A percentile compares a stretch with the other conserved stretches of the same genome.
Evolutionary conservation across 305 asterid species (phyloP).

Genomic region (Solanum aculeatissimum): DNA sequence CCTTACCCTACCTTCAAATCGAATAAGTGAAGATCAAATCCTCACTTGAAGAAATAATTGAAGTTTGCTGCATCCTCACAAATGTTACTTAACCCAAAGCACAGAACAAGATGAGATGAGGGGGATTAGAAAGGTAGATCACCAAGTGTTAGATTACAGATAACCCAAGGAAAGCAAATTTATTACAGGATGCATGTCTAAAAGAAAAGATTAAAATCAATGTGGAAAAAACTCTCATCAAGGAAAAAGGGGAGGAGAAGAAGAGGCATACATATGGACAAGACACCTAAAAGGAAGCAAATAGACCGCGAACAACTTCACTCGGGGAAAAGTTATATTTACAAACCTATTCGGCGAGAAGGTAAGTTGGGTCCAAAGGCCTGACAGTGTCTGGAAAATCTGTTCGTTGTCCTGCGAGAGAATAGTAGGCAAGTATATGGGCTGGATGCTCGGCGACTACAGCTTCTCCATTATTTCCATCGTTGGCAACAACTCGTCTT

Average conservation of each 20-base stretch:
- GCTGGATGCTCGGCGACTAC: slow-evolving; percentile 48
- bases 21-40: background rate
- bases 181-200: slow-evolving; percentile 3
- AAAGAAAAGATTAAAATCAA: background rate
- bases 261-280: slow-evolving; percentile 7
- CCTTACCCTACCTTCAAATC: background rate
- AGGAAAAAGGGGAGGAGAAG: background rate
- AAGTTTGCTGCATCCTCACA: background rate
- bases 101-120: background rate
- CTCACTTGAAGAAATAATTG: background rate
- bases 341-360: slow-evolving; percentile 3
- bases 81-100: background rate
- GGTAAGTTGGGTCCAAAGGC: slow-evolving; percentile 25
- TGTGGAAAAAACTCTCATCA: background rate
- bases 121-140: background rate
- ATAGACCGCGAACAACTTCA: background rate
- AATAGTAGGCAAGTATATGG: slow-evolving; percentile 88
- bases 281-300: background rate
- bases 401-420: slow-evolving; percentile 79
- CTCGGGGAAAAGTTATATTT: background rate
- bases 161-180: background rate
- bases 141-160: background rate
- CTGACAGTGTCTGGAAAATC: slow-evolving; percentile 57
- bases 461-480: slow-evolving; percentile 16
- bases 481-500: slow-evolving; percentile 18